Evolutionary conservation across 495 filamentous ascomycete species (phyloP).

Genomic region (Paragyromitra xinjiangensis): DNA sequence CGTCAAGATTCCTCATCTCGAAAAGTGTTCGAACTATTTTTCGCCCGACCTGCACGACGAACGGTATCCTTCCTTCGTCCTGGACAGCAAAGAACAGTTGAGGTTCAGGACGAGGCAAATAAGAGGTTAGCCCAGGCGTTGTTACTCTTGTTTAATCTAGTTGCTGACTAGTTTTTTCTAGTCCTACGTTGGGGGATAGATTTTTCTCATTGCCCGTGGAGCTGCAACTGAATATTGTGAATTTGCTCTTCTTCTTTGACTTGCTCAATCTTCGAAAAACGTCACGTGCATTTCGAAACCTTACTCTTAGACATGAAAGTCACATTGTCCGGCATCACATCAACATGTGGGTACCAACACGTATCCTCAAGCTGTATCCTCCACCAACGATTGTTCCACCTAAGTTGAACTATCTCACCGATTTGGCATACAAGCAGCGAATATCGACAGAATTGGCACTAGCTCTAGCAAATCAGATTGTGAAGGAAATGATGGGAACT

Average conservation of each 20-base stretch:
- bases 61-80: conserved; percentile 37
- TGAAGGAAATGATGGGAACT: conserved; percentile 56
- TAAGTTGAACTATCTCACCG: conserved; percentile 53
- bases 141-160: conserved; percentile 21
- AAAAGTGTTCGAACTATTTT: conserved; percentile 43
- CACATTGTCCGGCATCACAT: conserved; percentile 57
- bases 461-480: conserved; percentile 51
- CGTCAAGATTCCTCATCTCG: conserved; percentile 37
- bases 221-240: conserved; percentile 53
- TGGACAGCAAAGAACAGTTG: conserved; percentile 23
- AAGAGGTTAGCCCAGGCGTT: conserved; percentile 43
- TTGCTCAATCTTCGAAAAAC: conserved; percentile 50
- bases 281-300: conserved; percentile 50
- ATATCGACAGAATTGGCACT: conserved; percentile 51
- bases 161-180: conserved; percentile 38
- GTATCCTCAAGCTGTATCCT: conserved; percentile 53
- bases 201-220: conserved; percentile 57
- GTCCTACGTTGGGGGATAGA: conserved; percentile 44
- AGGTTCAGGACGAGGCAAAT: conserved; percentile 15
- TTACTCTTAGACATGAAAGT: conserved; percentile 49
- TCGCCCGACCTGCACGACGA: conserved; percentile 38
- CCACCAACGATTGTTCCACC: conserved; percentile 40
- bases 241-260: conserved; percentile 52
- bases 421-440: conserved; percentile 52
- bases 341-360: conserved; percentile 51